Evolutionary conservation across 208 protist species (phyloP), one percentile per base, ranked within the genome.

Genomic region (Lotmaria passim): DNA sequence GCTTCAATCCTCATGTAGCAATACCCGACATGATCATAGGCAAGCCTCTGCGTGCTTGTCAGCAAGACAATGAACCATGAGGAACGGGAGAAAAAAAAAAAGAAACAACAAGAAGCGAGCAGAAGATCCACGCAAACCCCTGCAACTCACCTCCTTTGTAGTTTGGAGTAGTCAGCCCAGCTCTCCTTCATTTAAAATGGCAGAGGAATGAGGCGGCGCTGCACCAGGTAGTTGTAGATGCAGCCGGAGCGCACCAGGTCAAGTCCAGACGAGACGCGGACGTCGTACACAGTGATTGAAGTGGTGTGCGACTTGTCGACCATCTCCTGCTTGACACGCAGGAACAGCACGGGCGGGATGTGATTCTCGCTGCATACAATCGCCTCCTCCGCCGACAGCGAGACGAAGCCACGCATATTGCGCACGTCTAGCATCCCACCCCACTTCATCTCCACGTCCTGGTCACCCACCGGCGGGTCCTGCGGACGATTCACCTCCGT

Each of bases 251-350:
- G 82, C 21, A 94, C 78, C 30, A 95, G 59, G 60, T 95, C 91
- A 12, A 97, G 73, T 10, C 90, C 86, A 12, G 89, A 92, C 31
- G 70, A 83, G 28, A 93, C 85, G 39, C 93, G 87, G 3, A 96
- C 74, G 62, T 96, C 93, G 75, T 95, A 97, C 26, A 90, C 72
- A 23, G 87, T 96, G 55, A 97, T 81, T 10, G 81, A 73, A 38
- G 62, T 75, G 46, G 71, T 82, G 59, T 94, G 81, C 3, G 84
- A 63, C 81, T 89, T 90, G 55, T 96, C 86, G 21, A 82, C 51
- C 78, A 95, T 84, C 71, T 95, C 87, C 58, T 93, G 78, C 75
- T 94, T 94, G 7, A 94, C 80, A 24, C 91, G 90, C 33, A 97
- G 80, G 75, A 93, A 97, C 30, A 94, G 82, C 5, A 77, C 81